A percentile compares a stretch with the other conserved stretches of the same genome.
Evolutionary conservation across 257 asterid species (phyloP).

Genomic region (Nicotiana tabacum): DNA sequence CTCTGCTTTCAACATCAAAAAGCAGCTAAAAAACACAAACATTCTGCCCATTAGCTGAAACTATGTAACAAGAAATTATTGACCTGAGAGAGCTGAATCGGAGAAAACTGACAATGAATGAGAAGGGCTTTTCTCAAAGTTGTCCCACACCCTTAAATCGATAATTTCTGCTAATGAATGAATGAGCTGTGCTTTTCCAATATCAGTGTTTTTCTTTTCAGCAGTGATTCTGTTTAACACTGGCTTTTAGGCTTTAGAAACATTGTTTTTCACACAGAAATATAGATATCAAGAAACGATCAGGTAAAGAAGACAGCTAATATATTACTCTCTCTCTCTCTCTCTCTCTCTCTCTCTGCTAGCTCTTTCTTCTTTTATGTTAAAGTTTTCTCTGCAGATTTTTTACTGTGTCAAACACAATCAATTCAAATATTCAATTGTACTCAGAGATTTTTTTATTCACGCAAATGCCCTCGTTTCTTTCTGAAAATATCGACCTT

Average conservation of each 20-base stretch:
- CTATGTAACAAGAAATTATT: background rate
- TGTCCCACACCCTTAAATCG: background rate
- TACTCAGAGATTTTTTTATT: background rate
- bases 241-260: background rate
- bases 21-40: background rate
- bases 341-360: background rate
- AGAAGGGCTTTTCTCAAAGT: background rate
- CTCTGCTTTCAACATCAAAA: background rate
- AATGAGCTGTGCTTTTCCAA: background rate
- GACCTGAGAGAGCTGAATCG: background rate
- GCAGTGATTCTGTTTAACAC: background rate
- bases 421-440: background rate
- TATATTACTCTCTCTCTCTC: background rate
- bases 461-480: background rate
- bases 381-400: background rate
- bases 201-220: background rate
- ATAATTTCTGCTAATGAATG: background rate
- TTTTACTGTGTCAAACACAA: slow-evolving; percentile 5
- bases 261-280: slow-evolving; percentile 1
- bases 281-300: background rate
- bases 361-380: background rate
- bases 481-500: background rate
- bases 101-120: background rate
- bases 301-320: slow-evolving; percentile 9
- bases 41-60: background rate